Conservation (phyloP, 805 yeast species). For the Babjeviella inositovora region DNA sequence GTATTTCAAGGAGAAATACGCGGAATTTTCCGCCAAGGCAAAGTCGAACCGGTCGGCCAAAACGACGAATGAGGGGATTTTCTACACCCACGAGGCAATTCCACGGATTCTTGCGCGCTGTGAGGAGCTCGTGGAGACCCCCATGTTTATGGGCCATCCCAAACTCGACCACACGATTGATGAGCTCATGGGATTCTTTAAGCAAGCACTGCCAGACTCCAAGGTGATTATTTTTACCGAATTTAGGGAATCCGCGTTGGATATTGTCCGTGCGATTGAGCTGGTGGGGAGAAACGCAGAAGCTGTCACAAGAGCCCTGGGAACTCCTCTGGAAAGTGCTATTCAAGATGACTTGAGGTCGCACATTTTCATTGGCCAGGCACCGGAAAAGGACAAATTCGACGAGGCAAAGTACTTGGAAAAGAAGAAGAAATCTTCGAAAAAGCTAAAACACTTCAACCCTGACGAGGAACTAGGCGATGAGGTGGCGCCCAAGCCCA, state of each 20-base stretch:
- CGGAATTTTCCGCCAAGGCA: slow-evolving; percentile 44
- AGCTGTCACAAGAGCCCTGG: slow-evolving; percentile 8
- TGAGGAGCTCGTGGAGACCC: slow-evolving; percentile 20
- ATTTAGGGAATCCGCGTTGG: slow-evolving; percentile 78
- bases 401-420: slow-evolving; percentile 34
- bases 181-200: slow-evolving; percentile 42
- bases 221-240: slow-evolving; percentile 82
- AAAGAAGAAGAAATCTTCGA: slow-evolving; percentile 11
- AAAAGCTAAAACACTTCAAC: slow-evolving; percentile 12
- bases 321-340: slow-evolving; percentile 6
- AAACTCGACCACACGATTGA: slow-evolving; percentile 46
- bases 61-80: slow-evolving; percentile 42
- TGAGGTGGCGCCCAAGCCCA: slow-evolving; percentile 8
- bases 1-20: slow-evolving; percentile 43
- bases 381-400: slow-evolving; percentile 55
- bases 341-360: slow-evolving; percentile 29
- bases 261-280: slow-evolving; percentile 60
- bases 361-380: slow-evolving; percentile 87
- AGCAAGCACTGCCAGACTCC: slow-evolving; percentile 27
- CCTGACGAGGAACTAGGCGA: slow-evolving; percentile 13
- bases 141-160: slow-evolving; percentile 38
- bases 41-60: slow-evolving; percentile 39
- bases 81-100: slow-evolving; percentile 37
- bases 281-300: too few relatives aligned
- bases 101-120: slow-evolving; percentile 24